phyloP scores from a whole-genome alignment of 805 yeast genomes.

The Starmerella powellii region DNA sequence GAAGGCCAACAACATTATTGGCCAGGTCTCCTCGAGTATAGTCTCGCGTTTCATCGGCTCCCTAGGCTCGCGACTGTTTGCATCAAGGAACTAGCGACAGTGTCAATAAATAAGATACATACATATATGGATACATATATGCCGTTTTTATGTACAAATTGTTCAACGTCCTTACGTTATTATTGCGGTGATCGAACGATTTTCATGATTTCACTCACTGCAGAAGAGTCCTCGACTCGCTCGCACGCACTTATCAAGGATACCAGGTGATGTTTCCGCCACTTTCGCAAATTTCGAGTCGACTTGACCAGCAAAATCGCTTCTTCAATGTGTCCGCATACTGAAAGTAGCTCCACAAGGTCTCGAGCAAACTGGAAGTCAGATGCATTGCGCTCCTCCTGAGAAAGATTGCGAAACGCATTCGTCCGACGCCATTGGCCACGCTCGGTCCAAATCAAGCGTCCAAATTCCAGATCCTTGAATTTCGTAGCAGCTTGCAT shows the following conservation, averaged over 20 bases:
- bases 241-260: conserved; percentile 33
- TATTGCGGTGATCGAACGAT: too few species aligned
- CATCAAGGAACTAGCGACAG: neutral
- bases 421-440: conserved; percentile 56
- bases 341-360: conserved; percentile 51
- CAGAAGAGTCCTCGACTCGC: conserved; percentile 34
- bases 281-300: conserved; percentile 54
- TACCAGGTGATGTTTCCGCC: conserved; percentile 45
- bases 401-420: conserved; percentile 35
- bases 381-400: conserved; percentile 32
- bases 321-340: conserved; percentile 47
- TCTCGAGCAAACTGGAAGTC: conserved; percentile 63
- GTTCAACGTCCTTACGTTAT: too few species aligned
- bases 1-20: conserved; percentile 55
- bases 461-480: conserved; percentile 47
- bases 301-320: conserved; percentile 58
- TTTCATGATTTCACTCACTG: conserved; percentile 6
- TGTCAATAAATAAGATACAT: conserved; percentile 3
- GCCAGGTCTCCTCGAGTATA: conserved; percentile 23
- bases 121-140: too few species aligned
- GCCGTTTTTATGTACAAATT: neutral
- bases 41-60: conserved; percentile 14
- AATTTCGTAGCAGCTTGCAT: conserved; percentile 53
- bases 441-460: conserved; percentile 62
- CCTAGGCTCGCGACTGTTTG: conserved; percentile 16